Evolutionary conservation across 495 filamentous ascomycete genomes (phyloP).

Genomic region (Aspergillus ellipticus): DNA sequence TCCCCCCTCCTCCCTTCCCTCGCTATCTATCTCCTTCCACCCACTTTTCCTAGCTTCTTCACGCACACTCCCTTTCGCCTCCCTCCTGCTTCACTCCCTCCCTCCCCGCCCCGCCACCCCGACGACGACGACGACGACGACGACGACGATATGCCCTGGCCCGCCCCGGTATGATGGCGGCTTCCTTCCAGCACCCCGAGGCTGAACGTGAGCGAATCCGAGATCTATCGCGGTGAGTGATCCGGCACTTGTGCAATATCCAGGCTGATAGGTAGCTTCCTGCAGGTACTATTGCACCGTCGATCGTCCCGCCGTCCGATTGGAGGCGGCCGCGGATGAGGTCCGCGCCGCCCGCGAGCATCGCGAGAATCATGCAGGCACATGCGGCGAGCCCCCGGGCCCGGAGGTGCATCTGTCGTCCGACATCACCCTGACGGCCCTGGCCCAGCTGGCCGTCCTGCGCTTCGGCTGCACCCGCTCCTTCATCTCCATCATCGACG

Average conservation of each 20-base stretch:
- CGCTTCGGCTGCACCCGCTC: constrained; percentile 50
- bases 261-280: background rate
- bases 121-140: too few relatives aligned
- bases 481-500: constrained; percentile 59
- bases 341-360: constrained; percentile 1
- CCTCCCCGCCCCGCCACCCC: background rate
- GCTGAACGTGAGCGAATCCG: constrained; percentile 15
- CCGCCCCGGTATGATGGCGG: constrained; percentile 6
- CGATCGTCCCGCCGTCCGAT: constrained; percentile 7
- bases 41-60: too few relatives aligned
- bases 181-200: constrained; percentile 11
- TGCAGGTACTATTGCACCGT: constrained; percentile 32
- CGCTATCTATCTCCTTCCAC: background rate
- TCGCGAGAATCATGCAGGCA: too few relatives aligned
- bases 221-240: constrained; percentile 11
- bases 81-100: background rate
- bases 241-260: too few relatives aligned
- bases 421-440: constrained; percentile 59
- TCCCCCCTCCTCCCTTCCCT: background rate
- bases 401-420: constrained; percentile 26
- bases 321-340: background rate
- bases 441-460: constrained; percentile 58
- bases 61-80: background rate
- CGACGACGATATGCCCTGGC: constrained; percentile 2
- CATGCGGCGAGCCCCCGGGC: too few relatives aligned